Evolutionary conservation across 2,329 filamentous ascomycete species (phyloP).

Genomic region (Teratosphaeria viscida): DNA sequence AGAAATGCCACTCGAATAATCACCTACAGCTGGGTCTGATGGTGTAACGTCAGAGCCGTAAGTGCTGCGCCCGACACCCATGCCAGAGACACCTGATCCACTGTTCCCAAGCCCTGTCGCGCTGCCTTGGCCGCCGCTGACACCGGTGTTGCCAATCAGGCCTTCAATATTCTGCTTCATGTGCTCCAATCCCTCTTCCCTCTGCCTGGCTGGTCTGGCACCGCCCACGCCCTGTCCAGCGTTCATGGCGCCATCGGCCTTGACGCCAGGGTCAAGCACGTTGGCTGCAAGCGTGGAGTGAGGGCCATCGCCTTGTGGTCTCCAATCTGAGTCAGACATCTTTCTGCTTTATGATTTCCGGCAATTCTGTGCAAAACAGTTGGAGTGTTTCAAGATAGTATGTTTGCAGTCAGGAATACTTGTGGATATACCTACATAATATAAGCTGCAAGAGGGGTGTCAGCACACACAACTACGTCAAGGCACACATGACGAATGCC

Average conservation of each 20-base stretch:
- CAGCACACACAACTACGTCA: background rate
- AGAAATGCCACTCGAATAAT: background rate
- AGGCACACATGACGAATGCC: background rate
- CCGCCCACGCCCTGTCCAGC: constrained; percentile 5
- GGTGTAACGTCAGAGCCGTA: background rate
- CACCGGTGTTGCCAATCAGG: background rate
- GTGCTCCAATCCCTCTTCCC: constrained; percentile 6
- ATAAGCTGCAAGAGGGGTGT: background rate
- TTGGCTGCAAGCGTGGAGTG: constrained; percentile 6
- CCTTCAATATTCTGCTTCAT: background rate
- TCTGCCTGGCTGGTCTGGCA: background rate
- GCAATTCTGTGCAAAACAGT: background rate
- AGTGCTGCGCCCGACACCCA: background rate
- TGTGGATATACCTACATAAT: background rate
- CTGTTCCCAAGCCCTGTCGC: background rate
- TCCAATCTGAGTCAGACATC: background rate
- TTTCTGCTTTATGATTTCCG: background rate
- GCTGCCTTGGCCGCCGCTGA: constrained; percentile 1
- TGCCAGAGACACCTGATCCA: background rate
- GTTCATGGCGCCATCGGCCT: constrained; percentile 5
- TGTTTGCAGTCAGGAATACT: background rate
- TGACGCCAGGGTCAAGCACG: constrained; percentile 6
- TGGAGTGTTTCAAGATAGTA: too few relatives aligned
- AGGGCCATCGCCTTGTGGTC: background rate
- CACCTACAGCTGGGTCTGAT: background rate